Conservation (phyloP, 2,329 filamentous ascomycete genomes). For the Stemphylium lycopersici region DNA sequence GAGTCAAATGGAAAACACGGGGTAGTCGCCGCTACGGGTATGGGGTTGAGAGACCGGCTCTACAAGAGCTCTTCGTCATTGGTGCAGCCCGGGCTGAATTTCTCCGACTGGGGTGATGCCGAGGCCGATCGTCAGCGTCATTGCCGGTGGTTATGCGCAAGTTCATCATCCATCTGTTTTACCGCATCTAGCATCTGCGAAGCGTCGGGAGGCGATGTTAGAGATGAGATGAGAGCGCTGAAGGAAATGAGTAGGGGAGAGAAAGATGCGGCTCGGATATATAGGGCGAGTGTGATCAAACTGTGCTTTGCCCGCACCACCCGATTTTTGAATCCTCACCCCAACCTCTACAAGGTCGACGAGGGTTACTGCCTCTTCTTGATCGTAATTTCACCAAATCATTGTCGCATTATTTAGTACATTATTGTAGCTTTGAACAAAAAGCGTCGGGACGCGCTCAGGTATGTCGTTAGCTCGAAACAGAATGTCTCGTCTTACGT, state of each 20-base stretch:
- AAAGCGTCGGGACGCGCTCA: no score
- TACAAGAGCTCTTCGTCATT: constrained; percentile 9
- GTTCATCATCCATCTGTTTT: background rate
- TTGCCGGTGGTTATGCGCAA: constrained; percentile 9
- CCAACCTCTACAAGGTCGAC: no score
- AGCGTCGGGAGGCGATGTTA: background rate
- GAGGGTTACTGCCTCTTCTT: no score
- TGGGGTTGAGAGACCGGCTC: constrained; percentile 4
- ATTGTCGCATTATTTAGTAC: no score
- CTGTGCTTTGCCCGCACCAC: no score
- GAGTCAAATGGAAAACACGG: constrained; percentile 10
- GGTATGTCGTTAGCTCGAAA: no score
- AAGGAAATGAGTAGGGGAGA: background rate
- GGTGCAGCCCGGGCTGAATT: constrained; percentile 20
- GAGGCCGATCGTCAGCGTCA: background rate
- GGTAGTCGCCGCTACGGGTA: constrained; percentile 7
- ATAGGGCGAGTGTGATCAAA: no score
- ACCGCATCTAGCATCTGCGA: background rate
- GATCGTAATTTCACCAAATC: no score
- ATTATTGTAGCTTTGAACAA: no score
- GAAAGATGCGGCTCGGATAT: no score
- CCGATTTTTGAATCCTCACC: no score
- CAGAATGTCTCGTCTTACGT: no score
- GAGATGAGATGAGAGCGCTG: background rate
- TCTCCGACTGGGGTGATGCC: constrained; percentile 9